Base-by-base conservation (phyloP, 768 basidiomycete species). In the Tubosaeta sp. region DNA sequence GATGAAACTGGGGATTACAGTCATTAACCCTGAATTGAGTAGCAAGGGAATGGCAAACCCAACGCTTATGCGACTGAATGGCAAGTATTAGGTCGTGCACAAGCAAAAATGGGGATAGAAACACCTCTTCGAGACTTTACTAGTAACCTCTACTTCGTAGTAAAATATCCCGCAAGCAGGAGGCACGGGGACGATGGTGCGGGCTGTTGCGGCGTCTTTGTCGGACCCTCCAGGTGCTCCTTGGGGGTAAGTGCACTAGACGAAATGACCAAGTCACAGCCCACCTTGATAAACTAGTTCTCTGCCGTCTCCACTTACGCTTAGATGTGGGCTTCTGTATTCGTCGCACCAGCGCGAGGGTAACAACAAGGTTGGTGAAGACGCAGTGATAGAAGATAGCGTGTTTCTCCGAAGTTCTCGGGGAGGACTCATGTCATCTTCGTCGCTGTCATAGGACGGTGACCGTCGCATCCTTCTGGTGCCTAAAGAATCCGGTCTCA, bases 91-190 rank as follows among this genome's bases (percentile, higher is more conserved):
- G 54, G 55, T 54, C 58, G 51, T 42, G 54, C n/a, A 5, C 32
- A 25, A 43, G 35, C 43, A 12, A 54, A 43, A 16, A 38, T 8
- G 25, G 33, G 35, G 25, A 26, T 12, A 27, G 22, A 71, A 82
- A 65, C 59, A 86, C 92, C 90, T 92, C 67, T 87, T 89, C 39
- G 80, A 75, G 65, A 86, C 82, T 29, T 89, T 89, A 65, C 87
- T 83, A 6, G 87, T 65, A 43, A 98, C 82, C 60, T 88, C 83
- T 6, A 93, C 83, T 73, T 99, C 95, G 65, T 86, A 99, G 68
- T 98, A 99, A 65, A 91, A 95, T 50, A 98, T 84, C 22, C 95
- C 97, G 60, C 89, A 89, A 11, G 86, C 84, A 1, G 85, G 76
- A 2, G 95, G 95, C 44, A 95, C 86, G 1, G 86, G 81, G 57